Evolutionary conservation across 1,284 basidiomycete genomes (phyloP).

Genomic region (Marasmius sp.): DNA sequence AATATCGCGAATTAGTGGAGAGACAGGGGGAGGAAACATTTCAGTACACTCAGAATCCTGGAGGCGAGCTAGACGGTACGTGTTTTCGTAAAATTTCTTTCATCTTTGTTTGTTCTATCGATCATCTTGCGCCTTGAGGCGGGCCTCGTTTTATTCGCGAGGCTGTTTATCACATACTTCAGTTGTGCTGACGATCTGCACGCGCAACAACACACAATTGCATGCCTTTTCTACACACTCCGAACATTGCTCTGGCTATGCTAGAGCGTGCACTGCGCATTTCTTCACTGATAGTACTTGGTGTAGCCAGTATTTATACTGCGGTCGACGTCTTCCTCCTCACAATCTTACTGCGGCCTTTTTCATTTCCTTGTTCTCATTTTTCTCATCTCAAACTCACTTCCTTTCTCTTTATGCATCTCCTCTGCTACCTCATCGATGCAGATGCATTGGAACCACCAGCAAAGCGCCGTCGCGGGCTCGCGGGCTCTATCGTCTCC

Average conservation of each 20-base stretch:
- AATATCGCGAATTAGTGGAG: slow-evolving; percentile 53
- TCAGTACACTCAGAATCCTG: slow-evolving; percentile 25
- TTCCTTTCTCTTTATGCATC: slow-evolving; percentile 8
- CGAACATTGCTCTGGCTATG: neutral
- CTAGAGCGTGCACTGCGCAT: neutral
- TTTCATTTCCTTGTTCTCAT: slow-evolving; percentile 17
- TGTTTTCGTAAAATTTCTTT: neutral
- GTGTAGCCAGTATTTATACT: neutral
- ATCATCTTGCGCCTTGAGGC: neutral
- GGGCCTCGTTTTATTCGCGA: neutral
- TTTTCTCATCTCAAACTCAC: slow-evolving; percentile 15
- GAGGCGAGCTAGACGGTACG: neutral
- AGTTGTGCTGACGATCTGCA: neutral
- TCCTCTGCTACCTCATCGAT: slow-evolving; percentile 24
- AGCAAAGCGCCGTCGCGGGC: slow-evolving; percentile 55
- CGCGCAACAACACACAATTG: neutral
- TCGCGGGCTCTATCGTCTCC: slow-evolving; percentile 76
- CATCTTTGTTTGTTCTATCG: neutral
- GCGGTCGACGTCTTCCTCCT: neutral
- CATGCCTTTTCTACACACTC: neutral
- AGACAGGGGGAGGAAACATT: slow-evolving; percentile 34
- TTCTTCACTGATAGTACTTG: neutral
- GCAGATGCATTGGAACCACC: slow-evolving; percentile 36
- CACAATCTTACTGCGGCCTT: slow-evolving; percentile 13
- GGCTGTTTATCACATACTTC: neutral